Evolutionary conservation across 2,329 filamentous ascomycete genomes (phyloP).

Genomic region (Simplicillium sp.): DNA sequence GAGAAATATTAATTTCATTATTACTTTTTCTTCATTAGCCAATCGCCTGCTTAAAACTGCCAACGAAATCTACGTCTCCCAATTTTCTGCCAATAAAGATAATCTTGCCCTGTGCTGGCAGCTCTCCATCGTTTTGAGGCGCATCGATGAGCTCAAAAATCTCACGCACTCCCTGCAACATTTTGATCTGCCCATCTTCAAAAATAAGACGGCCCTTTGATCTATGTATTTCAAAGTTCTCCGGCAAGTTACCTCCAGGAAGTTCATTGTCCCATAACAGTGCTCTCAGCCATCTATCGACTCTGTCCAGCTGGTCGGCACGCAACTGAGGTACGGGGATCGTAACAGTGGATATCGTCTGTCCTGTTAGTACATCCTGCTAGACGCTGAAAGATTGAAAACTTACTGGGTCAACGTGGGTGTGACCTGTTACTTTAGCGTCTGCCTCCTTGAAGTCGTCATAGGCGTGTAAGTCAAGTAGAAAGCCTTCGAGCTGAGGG

Average conservation of each 20-base stretch:
- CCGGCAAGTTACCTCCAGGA: conserved; percentile 29
- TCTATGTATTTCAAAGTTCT: conserved; percentile 71
- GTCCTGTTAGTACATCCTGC: conserved; percentile 9
- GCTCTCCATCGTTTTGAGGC: conserved; percentile 20
- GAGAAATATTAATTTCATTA: neutral
- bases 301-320: conserved; percentile 43
- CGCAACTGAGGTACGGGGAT: conserved; percentile 56
- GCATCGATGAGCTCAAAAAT: conserved; percentile 83
- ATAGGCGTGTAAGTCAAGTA: conserved; percentile 89
- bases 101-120: conserved; percentile 40
- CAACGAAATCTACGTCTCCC: conserved; percentile 38
- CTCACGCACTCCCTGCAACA: conserved; percentile 87
- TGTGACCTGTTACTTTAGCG: conserved; percentile 69
- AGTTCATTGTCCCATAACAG: conserved; percentile 73
- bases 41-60: conserved; percentile 23
- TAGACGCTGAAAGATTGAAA: neutral
- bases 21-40: neutral
- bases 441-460: conserved; percentile 69
- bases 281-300: conserved; percentile 76
- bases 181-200: conserved; percentile 53
- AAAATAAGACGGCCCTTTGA: conserved; percentile 72
- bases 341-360: conserved; percentile 79
- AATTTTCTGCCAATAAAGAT: conserved; percentile 54
- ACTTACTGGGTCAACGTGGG: conserved; percentile 77
- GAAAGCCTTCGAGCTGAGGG: conserved; percentile 71